phyloP scores from a whole-genome alignment of 2,329 filamentous ascomycete species.

The Epichloe gansuensis region DNA sequence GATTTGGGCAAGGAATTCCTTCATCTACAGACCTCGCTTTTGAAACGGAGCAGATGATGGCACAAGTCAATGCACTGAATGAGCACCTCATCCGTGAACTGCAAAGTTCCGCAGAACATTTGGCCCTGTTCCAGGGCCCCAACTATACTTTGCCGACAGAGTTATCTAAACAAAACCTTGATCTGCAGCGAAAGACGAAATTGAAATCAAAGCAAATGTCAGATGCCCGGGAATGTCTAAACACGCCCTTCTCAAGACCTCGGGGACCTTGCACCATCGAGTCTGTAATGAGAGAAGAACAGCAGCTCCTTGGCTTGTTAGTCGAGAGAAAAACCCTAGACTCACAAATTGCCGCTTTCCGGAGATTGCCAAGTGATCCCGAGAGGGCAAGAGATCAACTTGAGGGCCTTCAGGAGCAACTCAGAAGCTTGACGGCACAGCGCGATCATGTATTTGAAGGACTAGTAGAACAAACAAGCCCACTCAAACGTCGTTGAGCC shows the following conservation, averaged over 20 bases:
- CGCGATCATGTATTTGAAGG: slow-evolving; percentile 67
- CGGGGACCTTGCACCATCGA: slow-evolving; percentile 38
- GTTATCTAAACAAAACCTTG: slow-evolving; percentile 58
- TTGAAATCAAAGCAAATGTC: slow-evolving; percentile 52
- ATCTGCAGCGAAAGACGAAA: slow-evolving; percentile 60
- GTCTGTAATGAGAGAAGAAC: slow-evolving; percentile 45
- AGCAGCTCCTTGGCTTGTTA: slow-evolving; percentile 44
- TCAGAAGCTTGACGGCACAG: slow-evolving; percentile 46
- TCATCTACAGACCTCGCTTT: slow-evolving; percentile 41
- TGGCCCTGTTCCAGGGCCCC: slow-evolving; percentile 30
- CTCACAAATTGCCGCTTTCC: slow-evolving; percentile 50
- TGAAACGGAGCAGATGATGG: slow-evolving; percentile 42
- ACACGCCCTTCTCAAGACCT: slow-evolving; percentile 23
- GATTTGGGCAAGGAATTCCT: slow-evolving; percentile 41
- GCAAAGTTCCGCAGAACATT: slow-evolving; percentile 23
- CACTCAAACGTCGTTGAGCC: slow-evolving; percentile 27
- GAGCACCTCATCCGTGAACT: slow-evolving; percentile 42
- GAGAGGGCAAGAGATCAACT: slow-evolving; percentile 59
- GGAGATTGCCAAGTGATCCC: slow-evolving; percentile 59
- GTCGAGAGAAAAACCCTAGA: slow-evolving; percentile 48
- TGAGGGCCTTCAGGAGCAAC: slow-evolving; percentile 50
- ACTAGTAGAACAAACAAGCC: slow-evolving; percentile 51
- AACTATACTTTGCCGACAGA: slow-evolving; percentile 43
- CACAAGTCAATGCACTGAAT: slow-evolving; percentile 44
- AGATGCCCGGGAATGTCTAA: slow-evolving; percentile 44